Percentiles rank a stretch among this genome's conserved stretches.
phyloP scores from a whole-genome alignment of 257 asterid species.

The Solanum raphanifolium region DNA sequence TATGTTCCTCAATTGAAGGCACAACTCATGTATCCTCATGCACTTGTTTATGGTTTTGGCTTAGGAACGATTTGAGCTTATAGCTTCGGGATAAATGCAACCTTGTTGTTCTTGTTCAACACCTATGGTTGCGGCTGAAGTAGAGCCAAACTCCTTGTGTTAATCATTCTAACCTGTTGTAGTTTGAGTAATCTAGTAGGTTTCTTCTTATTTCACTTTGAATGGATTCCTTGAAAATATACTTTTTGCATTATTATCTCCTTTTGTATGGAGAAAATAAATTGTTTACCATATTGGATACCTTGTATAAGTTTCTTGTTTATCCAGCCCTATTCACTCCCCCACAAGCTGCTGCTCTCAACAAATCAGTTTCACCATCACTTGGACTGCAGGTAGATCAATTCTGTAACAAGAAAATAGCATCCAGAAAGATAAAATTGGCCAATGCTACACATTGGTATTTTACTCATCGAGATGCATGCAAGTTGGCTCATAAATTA shows the following conservation, averaged over 20 bases:
- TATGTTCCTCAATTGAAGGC: background rate
- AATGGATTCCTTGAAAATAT: background rate
- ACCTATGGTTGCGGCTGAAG: background rate
- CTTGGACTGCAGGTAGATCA: background rate
- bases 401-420: background rate
- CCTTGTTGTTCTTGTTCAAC: background rate
- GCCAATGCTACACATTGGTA: background rate
- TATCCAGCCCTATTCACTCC: background rate
- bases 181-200: background rate
- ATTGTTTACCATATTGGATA: no score
- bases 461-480: background rate
- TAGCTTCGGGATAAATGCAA: background rate
- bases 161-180: background rate
- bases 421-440: background rate
- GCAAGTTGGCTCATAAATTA: background rate
- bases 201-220: background rate
- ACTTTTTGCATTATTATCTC: background rate
- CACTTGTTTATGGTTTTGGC: background rate
- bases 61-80: background rate
- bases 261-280: no score
- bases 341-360: background rate
- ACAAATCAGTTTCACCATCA: background rate
- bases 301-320: background rate
- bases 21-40: background rate
- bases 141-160: background rate